Percentiles rank a stretch among this genome's conserved stretches.
These are phyloP conservation scores for Edaphochlamys debaryana DNA, from an alignment of 139 green algal species.

Conservation along the genomic window DNA sequence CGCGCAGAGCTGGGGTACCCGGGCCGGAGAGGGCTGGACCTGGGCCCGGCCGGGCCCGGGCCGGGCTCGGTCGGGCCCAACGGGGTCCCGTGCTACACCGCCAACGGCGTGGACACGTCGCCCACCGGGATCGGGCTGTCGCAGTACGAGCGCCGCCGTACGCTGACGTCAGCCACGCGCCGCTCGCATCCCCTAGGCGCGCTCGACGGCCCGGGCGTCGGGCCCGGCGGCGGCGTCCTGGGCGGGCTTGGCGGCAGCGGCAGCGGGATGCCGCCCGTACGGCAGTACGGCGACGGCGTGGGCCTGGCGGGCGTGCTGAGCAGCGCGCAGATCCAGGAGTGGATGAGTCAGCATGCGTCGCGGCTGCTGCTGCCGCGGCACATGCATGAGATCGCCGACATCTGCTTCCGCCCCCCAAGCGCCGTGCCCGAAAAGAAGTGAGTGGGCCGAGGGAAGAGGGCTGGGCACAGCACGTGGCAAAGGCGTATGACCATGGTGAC, in stretches of 20 bases:
- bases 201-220: not conserved
- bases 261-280: not conserved
- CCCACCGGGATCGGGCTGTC: too few relatives aligned
- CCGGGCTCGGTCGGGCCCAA: too few relatives aligned
- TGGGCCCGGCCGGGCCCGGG: too few relatives aligned
- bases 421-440: not conserved
- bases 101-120: too few relatives aligned
- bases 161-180: too few relatives aligned
- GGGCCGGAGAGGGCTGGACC: too few relatives aligned
- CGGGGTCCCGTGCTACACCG: too few relatives aligned
- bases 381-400: conserved; percentile 41
- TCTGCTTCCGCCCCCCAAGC: conserved; percentile 31
- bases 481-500: too few relatives aligned
- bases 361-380: conserved; percentile 40
- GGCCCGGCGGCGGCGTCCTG: not conserved
- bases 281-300: conserved; percentile 36
- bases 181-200: too few relatives aligned
- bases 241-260: not conserved
- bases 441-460: not conserved
- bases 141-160: too few relatives aligned
- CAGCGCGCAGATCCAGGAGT: conserved; percentile 42
- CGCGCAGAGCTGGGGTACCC: too few relatives aligned
- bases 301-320: conserved; percentile 39
- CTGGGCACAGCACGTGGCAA: not conserved
- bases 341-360: conserved; percentile 46